These are phyloP conservation scores for Lodderomyces elongisporus DNA, from an alignment of 1,139 yeast genomes.

Conservation along the genomic window DNA sequence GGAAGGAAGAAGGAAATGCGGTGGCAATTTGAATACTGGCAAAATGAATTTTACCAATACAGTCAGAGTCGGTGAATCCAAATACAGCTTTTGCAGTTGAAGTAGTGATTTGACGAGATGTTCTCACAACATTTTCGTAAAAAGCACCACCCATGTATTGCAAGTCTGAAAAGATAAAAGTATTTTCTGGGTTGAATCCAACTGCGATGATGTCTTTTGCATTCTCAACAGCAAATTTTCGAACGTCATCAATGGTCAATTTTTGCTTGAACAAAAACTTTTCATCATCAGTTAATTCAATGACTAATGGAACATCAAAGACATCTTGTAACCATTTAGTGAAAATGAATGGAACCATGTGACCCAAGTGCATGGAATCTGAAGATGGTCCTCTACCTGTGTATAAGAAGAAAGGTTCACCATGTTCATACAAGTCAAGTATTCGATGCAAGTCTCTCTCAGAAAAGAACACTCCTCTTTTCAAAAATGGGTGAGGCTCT, in stretches of 20 bases:
- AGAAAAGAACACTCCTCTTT: conserved; percentile 89
- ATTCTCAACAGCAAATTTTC: conserved; percentile 69
- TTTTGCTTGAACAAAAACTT: conserved; percentile 91
- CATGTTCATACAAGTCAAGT: conserved; percentile 85
- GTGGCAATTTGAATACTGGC: conserved; percentile 96
- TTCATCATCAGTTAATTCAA: conserved; percentile 96
- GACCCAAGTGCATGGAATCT: conserved; percentile 95
- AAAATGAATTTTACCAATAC: conserved; percentile 92
- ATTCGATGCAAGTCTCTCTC: conserved; percentile 83
- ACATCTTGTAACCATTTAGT: conserved; percentile 99
- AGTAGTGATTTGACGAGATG: conserved; percentile 93
- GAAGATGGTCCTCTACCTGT: conserved; percentile 98
- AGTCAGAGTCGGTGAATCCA: conserved; percentile 92
- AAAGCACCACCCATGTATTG: conserved; percentile 91
- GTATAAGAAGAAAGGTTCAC: conserved; percentile 90
- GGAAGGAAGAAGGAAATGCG: conserved; percentile 93
- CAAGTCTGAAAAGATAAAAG: conserved; percentile 90
- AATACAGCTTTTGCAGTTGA: conserved; percentile 97
- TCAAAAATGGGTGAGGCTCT: conserved; percentile 86
- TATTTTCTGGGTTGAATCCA: conserved; percentile 91
- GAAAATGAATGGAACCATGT: conserved; percentile 91
- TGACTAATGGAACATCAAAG: conserved; percentile 92
- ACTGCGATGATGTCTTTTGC: conserved; percentile 92
- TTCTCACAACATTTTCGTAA: conserved; percentile 89
- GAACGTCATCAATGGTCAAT: conserved; percentile 84